Percentiles rank a stretch among this genome's conserved stretches.
Evolutionary conservation across 2,329 filamentous ascomycete genomes (phyloP).

Genomic region (Aspergillus sp.): DNA sequence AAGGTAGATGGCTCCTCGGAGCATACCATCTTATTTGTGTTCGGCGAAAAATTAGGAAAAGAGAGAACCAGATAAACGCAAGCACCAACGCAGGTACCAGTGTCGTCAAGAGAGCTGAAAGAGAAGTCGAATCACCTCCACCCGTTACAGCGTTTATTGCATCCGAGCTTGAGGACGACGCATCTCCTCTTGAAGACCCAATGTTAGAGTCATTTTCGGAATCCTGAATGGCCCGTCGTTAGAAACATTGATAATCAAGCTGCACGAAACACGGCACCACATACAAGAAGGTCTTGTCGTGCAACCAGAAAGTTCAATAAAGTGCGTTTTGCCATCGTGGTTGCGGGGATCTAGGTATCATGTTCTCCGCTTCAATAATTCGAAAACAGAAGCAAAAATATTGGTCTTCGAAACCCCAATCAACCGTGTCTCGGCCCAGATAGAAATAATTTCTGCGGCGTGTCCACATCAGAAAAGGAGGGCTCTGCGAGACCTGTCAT

Average conservation of each 20-base stretch:
- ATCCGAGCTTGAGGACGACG: constrained; percentile 35
- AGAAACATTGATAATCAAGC: background rate
- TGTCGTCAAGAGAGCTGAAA: constrained; percentile 50
- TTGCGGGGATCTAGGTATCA: background rate
- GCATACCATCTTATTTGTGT: constrained; percentile 48
- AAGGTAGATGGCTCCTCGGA: constrained; percentile 43
- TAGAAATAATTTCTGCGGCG: constrained; percentile 5
- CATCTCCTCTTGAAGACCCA: constrained; percentile 41
- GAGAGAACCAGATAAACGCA: constrained; percentile 42
- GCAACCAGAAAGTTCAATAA: constrained; percentile 7
- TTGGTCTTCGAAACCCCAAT: background rate
- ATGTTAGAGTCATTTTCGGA: constrained; percentile 43
- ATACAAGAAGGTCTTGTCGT: constrained; percentile 13
- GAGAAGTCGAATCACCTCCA: constrained; percentile 46
- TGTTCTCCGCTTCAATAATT: background rate
- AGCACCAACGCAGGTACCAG: constrained; percentile 48
- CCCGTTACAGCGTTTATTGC: constrained; percentile 30
- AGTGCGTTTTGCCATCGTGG: constrained; percentile 1
- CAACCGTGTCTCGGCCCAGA: background rate
- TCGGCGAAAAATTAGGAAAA: constrained; percentile 49
- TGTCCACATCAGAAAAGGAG: background rate
- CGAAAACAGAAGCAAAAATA: background rate
- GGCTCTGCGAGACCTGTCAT: constrained; percentile 30
- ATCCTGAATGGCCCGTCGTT: constrained; percentile 24
- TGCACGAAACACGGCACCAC: background rate